Evolutionary conservation across 169 alveolate species (phyloP), one percentile per base, ranked within the genome.

Genomic region (Eimeria brunetti): DNA sequence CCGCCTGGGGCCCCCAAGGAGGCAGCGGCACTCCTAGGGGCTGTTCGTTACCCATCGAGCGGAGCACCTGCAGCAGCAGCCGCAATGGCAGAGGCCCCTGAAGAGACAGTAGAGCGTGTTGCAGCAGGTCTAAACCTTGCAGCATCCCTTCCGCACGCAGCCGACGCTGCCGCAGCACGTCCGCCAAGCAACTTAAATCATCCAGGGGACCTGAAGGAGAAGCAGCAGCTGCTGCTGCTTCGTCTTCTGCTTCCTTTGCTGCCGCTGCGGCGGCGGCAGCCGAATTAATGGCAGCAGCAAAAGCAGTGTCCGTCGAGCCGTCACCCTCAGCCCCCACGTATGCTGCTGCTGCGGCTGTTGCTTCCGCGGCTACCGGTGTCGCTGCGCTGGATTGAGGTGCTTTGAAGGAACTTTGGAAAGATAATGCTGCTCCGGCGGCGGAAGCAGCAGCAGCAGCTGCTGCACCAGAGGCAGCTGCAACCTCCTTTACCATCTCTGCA

Each of bases 1-100:
- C 91, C 7, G 71, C 41, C 69, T 33, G 88, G n/a, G 44, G 76
- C 27, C 30, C 64, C 76, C 85, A 80, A 36, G 64, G 24, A 20
- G 88, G 88, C n/a, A 69, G 69, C 51, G 93, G 93, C 30, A 73
- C 53, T 0, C 78, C 76, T 3, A 88, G 46, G 30, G 96, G 96
- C 64, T 46, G 78, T 58, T 92, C 96, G 12, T 58, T 33, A 3
- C 96, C 96, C 86, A 92, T 46, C 11, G 96, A 92, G 62, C 96
- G 96, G 30, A 92, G 92, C 64, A 67, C 88, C 49, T 60, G 71
- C 92, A 92, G 96, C 46, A 83, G 84, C 86, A 83, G 49, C 7
- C 58, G 53, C 30, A 62, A 58, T 1, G 93, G 80, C 44, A 81
- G 60, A 16, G 96, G 96, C n/a, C 80, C 62, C 49, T 36, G 92